These are phyloP conservation scores for Fraxinus sp. DNA, from an alignment of 305 asterid genomes.

Conservation along the genomic window DNA sequence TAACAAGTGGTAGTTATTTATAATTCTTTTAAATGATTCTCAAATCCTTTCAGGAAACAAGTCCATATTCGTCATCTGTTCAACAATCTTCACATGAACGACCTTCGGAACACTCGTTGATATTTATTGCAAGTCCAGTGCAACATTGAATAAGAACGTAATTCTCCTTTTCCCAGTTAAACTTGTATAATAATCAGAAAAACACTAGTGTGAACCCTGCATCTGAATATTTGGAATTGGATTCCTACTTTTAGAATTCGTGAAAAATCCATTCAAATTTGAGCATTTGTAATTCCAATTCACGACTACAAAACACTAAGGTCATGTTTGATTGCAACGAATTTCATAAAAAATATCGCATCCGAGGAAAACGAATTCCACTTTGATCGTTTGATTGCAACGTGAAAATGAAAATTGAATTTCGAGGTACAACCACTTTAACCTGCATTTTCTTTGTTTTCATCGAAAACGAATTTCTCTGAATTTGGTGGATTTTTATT, in stretches of 20 bases:
- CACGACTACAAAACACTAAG: background rate
- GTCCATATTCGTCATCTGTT: background rate
- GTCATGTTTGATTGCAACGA: no score
- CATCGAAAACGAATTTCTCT: no score
- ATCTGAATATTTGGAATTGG: background rate
- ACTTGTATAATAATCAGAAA: slow-evolving; percentile 30
- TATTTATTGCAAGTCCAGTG: slow-evolving; percentile 26
- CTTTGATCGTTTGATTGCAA: no score
- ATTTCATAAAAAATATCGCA: no score
- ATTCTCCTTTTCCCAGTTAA: slow-evolving; percentile 24
- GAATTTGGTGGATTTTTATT: no score
- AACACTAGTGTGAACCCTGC: background rate
- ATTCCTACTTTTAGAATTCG: background rate
- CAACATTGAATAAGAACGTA: slow-evolving; percentile 13
- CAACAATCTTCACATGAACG: background rate
- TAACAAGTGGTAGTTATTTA: background rate
- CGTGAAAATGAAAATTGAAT: no score
- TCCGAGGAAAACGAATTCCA: no score
- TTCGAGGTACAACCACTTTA: no score
- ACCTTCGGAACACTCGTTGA: background rate
- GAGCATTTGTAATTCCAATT: background rate
- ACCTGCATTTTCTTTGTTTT: no score
- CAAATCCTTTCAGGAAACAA: background rate
- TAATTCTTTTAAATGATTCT: background rate
- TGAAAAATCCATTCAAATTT: background rate